phyloP scores from a whole-genome alignment of 345 rosid genomes.

The Brassica cretica region DNA sequence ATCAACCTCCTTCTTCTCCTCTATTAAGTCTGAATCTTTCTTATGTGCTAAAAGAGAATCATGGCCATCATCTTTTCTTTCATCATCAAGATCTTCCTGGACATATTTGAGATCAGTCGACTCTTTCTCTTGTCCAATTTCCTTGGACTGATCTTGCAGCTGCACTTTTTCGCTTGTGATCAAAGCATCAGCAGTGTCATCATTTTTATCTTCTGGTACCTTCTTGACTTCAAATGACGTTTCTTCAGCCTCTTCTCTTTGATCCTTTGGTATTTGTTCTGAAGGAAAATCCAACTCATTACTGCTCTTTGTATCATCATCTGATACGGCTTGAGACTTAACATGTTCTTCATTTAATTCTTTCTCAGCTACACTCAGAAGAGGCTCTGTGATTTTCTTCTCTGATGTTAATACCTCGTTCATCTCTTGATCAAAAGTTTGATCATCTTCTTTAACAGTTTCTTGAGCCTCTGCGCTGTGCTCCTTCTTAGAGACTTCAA shows the following conservation, averaged over 20 bases:
- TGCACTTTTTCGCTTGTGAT: slow-evolving; percentile 29
- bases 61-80: not conserved
- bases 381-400: slow-evolving; percentile 2
- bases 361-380: slow-evolving; percentile 4
- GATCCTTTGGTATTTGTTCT: slow-evolving; percentile 9
- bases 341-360: slow-evolving; percentile 10
- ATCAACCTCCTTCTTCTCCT: slow-evolving; percentile 30
- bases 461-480: slow-evolving; percentile 34
- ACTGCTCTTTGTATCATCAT: slow-evolving; percentile 10
- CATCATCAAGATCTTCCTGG: slow-evolving; percentile 1
- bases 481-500: not conserved
- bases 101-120: slow-evolving; percentile 5
- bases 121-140: slow-evolving; percentile 5
- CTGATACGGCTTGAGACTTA: slow-evolving; percentile 4
- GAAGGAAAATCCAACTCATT: not conserved
- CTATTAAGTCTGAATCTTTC: slow-evolving; percentile 24
- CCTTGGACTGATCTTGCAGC: slow-evolving; percentile 15
- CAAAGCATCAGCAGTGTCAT: slow-evolving; percentile 7
- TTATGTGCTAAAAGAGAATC: not conserved
- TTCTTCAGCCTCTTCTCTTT: not conserved
- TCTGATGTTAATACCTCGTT: slow-evolving; percentile 7
- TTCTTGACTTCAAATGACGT: too few relatives aligned
- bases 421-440: slow-evolving; percentile 11
- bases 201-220: not conserved
- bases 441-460: slow-evolving; percentile 7